phyloP scores from a whole-genome alignment of 1,139 yeast genomes.

The Candida buenavistaensis region DNA sequence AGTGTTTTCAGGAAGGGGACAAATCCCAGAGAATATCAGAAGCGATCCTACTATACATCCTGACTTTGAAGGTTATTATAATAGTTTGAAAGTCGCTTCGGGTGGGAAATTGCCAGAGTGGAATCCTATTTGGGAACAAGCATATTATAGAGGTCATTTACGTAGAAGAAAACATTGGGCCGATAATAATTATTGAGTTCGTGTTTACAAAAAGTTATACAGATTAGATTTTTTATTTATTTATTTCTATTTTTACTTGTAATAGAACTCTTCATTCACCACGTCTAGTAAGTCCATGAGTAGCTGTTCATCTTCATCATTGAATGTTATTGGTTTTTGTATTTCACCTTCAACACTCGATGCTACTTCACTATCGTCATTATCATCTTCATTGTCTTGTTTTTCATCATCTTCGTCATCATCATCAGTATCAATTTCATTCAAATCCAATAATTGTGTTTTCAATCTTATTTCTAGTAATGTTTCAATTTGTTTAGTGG shows the following conservation, averaged over 20 bases:
- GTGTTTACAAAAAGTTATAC: too few relatives aligned
- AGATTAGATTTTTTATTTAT: too few relatives aligned
- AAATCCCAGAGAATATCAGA: constrained; percentile 32
- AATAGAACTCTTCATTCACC: constrained; percentile 45
- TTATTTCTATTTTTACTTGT: constrained; percentile 22
- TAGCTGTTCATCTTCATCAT: too few relatives aligned
- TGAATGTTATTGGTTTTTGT: too few relatives aligned
- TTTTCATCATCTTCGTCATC: constrained; percentile 41
- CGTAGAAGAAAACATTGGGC: constrained; percentile 14
- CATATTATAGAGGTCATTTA: constrained; percentile 21
- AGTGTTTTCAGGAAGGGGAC: constrained; percentile 30
- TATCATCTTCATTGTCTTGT: constrained; percentile 45
- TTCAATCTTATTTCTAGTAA: constrained; percentile 62
- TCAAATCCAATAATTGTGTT: constrained; percentile 61
- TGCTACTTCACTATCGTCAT: too few relatives aligned
- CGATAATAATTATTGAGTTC: too few relatives aligned
- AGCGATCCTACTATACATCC: constrained; percentile 20
- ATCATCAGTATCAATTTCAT: constrained; percentile 19
- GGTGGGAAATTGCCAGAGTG: constrained; percentile 22
- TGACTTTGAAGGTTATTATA: constrained; percentile 25
- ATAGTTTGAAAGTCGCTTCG: constrained; percentile 21
- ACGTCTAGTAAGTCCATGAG: constrained; percentile 14
- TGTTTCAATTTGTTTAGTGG: constrained; percentile 57
- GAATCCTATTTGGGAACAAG: constrained; percentile 22
- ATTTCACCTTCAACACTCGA: too few relatives aligned